Evolutionary conservation across 345 rosid species (phyloP).

Genomic region (Reutealis trisperma): DNA sequence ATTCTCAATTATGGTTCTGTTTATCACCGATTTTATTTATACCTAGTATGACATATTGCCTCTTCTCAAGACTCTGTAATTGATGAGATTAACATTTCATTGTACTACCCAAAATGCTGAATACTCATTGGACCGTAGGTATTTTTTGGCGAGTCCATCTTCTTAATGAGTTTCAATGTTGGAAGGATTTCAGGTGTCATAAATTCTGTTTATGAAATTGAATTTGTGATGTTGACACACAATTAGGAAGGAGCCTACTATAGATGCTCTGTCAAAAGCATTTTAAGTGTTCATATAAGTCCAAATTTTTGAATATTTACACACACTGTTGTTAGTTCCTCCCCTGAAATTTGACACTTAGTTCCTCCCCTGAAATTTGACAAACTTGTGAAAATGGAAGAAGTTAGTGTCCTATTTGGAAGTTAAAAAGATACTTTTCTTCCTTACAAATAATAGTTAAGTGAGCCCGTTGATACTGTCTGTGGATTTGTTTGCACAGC

Average conservation of each 20-base stretch:
- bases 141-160: not conserved
- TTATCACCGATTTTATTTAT: not conserved
- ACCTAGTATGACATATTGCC: not conserved
- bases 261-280: not conserved
- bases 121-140: not conserved
- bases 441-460: not conserved
- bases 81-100: not conserved
- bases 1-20: not conserved
- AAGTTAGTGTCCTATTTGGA: not conserved
- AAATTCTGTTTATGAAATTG: not conserved
- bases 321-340: not conserved
- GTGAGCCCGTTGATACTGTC: not conserved
- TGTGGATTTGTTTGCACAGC: not conserved
- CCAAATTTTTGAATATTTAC: not conserved
- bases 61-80: not conserved
- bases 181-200: not conserved
- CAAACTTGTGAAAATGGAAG: not conserved
- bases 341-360: not conserved
- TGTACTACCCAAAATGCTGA: not conserved
- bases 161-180: not conserved
- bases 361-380: not conserved
- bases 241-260: slow-evolving; percentile 2
- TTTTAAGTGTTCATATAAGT: not conserved
- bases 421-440: not conserved
- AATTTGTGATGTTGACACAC: not conserved